Base-by-base conservation (phyloP, 306 rosid species). In the Pyrus betulifolia region DNA sequence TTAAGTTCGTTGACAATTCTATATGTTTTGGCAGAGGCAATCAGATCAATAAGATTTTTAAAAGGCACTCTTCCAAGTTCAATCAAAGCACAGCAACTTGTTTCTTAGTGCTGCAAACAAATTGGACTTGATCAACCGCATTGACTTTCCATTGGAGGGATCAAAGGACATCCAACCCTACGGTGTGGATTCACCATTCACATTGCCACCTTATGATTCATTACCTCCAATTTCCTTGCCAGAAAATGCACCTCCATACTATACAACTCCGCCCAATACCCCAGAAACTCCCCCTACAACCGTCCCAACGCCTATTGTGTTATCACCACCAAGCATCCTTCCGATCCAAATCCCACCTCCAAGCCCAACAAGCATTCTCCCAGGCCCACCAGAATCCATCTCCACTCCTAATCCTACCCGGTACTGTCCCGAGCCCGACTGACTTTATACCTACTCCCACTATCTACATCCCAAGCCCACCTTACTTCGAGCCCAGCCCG, bases 121-220 rank as follows among this genome's bases (percentile, higher is more conserved):
- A 82, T 69, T 95, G 81, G 82, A 86, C 65, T 74, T 77, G 27
- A 74, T 62, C 0, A 89, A 85, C 67, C 86, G 87, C 69, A 76
- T 86, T 60, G 86, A 83, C 45, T 81, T 90, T 54, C 25, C 85
- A 13, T 79, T 81, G 25, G 51, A 11, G 30, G 85, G 87, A 42
- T 69, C 93, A 62, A 74, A 74, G 49, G 74, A 89, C 84, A 73
- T 76, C 73, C 58, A 62, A 57, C 76, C 98, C 25, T 95, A 95
- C 62, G 85, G 83, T 78, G 78, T 88, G 27, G 85, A 87, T 73
- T 92, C 99, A 68, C 93, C 98, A 33, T 79, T 84, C 2, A 82
- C 96, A 64, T 74, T 92, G 76, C 96, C 92, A 30, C 91, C 97
- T 61, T 95, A 88, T 75, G 99, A 92, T 65, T 88, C 97, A 49